These are phyloP conservation scores for Cystofilobasidium capitatum DNA, from an alignment of 768 basidiomycete species.

Conservation along the genomic window DNA sequence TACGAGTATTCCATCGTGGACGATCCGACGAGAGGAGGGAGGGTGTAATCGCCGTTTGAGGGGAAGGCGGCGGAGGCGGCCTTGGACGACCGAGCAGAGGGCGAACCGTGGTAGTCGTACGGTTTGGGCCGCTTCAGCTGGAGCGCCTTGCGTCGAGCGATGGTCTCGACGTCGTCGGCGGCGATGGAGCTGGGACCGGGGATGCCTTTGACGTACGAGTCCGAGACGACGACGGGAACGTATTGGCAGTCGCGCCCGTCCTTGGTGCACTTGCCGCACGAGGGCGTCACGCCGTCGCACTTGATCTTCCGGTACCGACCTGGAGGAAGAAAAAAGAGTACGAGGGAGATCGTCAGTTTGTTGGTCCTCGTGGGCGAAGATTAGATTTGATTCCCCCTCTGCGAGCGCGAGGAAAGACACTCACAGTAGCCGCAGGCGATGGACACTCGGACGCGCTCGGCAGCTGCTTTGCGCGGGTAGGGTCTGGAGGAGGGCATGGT, in stretches of 20 bases:
- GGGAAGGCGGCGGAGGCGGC: no score
- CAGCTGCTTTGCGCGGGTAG: no score
- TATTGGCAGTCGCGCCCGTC: background rate
- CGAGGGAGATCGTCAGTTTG: no score
- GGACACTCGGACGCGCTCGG: no score
- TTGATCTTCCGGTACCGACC: conserved; percentile 1
- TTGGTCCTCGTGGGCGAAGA: background rate
- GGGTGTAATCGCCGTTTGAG: no score
- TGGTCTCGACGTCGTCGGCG: background rate
- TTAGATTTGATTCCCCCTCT: background rate
- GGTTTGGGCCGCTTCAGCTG: no score
- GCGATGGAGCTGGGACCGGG: background rate
- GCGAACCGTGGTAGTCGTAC: background rate
- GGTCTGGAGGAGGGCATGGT: no score
- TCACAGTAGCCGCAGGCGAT: no score
- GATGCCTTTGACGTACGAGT: background rate
- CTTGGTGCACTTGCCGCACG: background rate
- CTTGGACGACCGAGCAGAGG: background rate
- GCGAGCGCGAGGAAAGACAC: no score
- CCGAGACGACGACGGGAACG: background rate
- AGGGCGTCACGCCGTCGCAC: background rate
- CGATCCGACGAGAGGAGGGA: no score
- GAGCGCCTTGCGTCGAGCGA: background rate
- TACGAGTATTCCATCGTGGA: no score
- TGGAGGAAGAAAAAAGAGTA: background rate